Evolutionary conservation across 495 filamentous ascomycete genomes (phyloP).

Genomic region (Aspergillus funiculosus): DNA sequence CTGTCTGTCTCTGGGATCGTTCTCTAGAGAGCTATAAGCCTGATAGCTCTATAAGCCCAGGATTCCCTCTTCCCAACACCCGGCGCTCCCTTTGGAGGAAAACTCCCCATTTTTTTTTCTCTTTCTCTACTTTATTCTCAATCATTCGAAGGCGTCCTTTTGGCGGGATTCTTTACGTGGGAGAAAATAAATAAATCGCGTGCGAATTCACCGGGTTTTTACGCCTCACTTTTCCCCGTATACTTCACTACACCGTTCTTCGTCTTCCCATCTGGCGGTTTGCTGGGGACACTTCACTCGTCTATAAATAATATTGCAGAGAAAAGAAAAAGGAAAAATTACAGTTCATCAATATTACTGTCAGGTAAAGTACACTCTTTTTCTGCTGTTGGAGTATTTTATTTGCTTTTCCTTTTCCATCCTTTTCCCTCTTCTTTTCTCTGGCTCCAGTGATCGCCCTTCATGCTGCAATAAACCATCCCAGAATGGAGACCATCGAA

Average conservation of each 20-base stretch:
- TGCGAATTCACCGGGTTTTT: slow-evolving; percentile 19
- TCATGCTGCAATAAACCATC: slow-evolving; percentile 43
- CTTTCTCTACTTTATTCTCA: neutral
- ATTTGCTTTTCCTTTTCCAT: slow-evolving; percentile 32
- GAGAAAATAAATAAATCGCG: slow-evolving; percentile 2
- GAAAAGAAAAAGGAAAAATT: slow-evolving; percentile 12
- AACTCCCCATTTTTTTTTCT: too few species aligned
- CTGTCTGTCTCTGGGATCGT: too few species aligned
- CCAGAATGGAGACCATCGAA: slow-evolving; percentile 37
- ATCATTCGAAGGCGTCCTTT: slow-evolving; percentile 1
- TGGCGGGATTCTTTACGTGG: neutral
- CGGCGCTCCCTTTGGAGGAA: too few species aligned
- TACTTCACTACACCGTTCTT: slow-evolving; percentile 29
- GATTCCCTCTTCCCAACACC: too few species aligned
- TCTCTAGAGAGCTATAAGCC: too few species aligned
- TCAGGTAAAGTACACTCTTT: slow-evolving; percentile 20
- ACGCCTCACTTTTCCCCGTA: slow-evolving; percentile 30
- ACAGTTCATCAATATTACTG: slow-evolving; percentile 15
- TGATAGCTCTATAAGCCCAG: too few species aligned
- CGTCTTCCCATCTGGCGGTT: slow-evolving; percentile 7
- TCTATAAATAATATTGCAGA: too few species aligned
- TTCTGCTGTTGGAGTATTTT: slow-evolving; percentile 22
- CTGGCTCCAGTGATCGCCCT: slow-evolving; percentile 41
- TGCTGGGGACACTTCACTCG: too few species aligned
- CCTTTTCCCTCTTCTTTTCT: slow-evolving; percentile 36